phyloP scores from a whole-genome alignment of 768 basidiomycete species.

The Pholiota conissans region DNA sequence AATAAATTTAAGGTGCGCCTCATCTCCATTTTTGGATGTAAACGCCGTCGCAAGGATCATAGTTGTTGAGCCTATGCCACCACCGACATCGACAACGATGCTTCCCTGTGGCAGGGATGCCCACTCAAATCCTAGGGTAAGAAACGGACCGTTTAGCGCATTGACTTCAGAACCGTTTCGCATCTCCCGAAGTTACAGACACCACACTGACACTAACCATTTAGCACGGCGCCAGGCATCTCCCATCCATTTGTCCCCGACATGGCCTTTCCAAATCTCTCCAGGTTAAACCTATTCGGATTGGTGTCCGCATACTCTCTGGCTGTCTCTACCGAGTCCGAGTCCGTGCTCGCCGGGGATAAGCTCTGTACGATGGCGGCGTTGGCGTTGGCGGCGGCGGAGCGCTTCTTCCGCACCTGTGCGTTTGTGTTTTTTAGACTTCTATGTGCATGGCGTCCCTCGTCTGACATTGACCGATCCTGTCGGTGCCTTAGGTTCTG shows the following conservation, averaged over 20 bases:
- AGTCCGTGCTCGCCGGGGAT: slow-evolving; percentile 4
- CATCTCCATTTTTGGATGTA: slow-evolving; percentile 24
- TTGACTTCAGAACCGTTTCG: slow-evolving; percentile 3
- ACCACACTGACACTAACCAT: slow-evolving; percentile 47
- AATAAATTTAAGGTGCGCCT: slow-evolving; percentile 42
- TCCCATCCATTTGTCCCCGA: slow-evolving; percentile 73
- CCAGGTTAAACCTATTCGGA: slow-evolving; percentile 52
- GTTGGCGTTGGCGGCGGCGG: background rate
- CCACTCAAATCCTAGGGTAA: slow-evolving; percentile 59
- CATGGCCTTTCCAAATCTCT: slow-evolving; percentile 78
- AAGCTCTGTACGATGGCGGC: background rate
- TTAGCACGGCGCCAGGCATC: slow-evolving; percentile 56
- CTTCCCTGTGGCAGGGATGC: slow-evolving; percentile 48
- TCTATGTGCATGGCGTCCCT: too few species aligned
- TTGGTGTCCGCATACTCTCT: slow-evolving; percentile 16
- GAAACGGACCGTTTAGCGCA: slow-evolving; percentile 10
- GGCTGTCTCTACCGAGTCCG: background rate
- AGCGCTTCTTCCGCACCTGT: slow-evolving; percentile 7
- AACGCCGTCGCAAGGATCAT: slow-evolving; percentile 37
- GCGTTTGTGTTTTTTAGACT: background rate
- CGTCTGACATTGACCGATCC: background rate
- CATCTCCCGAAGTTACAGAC: background rate
- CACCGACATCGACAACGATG: slow-evolving; percentile 68
- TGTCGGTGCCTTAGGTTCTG: background rate
- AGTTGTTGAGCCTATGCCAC: slow-evolving; percentile 59